Base-by-base conservation (phyloP, 75 land plant genomes). In the Cryptomeria japonica region DNA sequence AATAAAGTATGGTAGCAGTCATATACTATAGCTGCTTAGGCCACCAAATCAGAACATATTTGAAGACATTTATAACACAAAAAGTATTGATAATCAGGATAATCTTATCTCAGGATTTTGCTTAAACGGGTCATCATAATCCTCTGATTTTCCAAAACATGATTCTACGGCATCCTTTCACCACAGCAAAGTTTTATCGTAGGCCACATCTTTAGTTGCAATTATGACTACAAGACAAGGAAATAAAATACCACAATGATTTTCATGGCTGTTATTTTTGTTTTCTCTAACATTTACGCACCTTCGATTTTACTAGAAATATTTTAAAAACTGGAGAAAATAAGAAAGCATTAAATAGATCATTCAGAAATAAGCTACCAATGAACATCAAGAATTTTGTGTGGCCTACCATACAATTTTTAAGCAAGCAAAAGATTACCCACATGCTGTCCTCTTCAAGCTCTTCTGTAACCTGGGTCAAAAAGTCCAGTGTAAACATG, bases 401-500 rank as follows among this genome's bases (percentile, higher is more conserved):
- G 37, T 37, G 6, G 19, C 83, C 83, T 80, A 80, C 44, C 28
- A 42, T 25, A 41, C 9, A 80, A 80, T 15, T 36, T 38, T 39
- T 85, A 36, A 22, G 47, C 87, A 84, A 19, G 87, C 46, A 47
- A 76, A 79, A 85, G 84, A 89, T 75, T 87, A 96, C 97, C 89
- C 22, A 96, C 98, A 95, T 93, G 95, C 95, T 95, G 89, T 96
- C 97, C 84, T 92, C 92, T 89, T 96, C 98, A 55, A 96, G 94
- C 10, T 93, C 95, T 86, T 90, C 92, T 61, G 96, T 94, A 36
- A 96, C 95, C 88, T 94, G 94, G 86, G 90, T 91, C 41, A 96
- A 90, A 76, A 97, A 97, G 90, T 95, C 97, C 89, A 97, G 87
- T n/a, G 96, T 91, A 87, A 95, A 95, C 97, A 97, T 95, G 78